Base-by-base conservation (phyloP, 306 rosid species). In the Cicer arietinum region DNA sequence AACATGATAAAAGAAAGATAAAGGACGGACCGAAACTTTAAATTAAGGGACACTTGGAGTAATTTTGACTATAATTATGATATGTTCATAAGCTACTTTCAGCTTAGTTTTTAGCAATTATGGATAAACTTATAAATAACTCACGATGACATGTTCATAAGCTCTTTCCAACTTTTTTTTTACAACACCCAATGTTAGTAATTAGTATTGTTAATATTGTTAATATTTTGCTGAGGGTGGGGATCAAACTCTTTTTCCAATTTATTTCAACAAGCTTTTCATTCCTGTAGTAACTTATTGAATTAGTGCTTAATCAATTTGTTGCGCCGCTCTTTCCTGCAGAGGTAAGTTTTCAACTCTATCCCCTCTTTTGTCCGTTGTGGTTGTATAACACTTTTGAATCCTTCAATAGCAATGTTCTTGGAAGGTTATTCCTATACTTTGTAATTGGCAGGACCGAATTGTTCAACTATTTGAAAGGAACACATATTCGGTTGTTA, bases 401-500 rank as follows among this genome's bases (percentile, higher is more conserved):
- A 16, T 14, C 52, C 51, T 72, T 53, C 8, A 22, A 6, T 58
- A 62, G 56, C 57, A 25, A 30, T 47, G 41, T 50, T 82, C 61
- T 11, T 20, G 46, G 10, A 8, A 41, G 64, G 35, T 74, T 51
- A 74, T 78, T 58, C 67, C 56, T 67, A 40, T 59, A 16, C 12
- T 44, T 76, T 81, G 53, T 62, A 50, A 71, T 46, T 81, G 69
- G 52, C 89, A 94, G 99, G 92, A 90, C 73, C 92, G 99, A 69
- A 77, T 94, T 53, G 99, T 90, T 69, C 83, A 86, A 85, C 87
- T 90, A 50, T 94, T 94, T 75, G 97, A 92, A 90, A 83, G 81
- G 50, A 94, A 92, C 80, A 94, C 99, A 5, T 84, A 94, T 77
- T 89, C 95, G 16, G 99, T 94, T 45, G 98, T 92, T 78, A 94